phyloP scores from a whole-genome alignment of 1,139 yeast genomes.

The Spencermartinsiella ligniputridi region DNA sequence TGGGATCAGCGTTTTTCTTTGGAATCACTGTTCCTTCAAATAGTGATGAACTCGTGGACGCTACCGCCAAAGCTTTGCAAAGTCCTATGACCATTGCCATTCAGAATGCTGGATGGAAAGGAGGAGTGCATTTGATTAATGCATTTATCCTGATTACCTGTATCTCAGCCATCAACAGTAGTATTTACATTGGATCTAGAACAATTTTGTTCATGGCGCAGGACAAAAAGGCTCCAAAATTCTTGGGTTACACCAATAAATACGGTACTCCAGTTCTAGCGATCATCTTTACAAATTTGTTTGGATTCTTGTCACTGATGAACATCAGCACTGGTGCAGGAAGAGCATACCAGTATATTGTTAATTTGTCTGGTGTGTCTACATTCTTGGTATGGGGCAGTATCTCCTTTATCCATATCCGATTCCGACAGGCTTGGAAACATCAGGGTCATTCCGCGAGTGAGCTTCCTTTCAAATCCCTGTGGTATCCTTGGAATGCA shows the following conservation, averaged over 20 bases:
- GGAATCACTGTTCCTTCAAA: slow-evolving; percentile 80
- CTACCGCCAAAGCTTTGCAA: slow-evolving; percentile 44
- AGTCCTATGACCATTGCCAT: slow-evolving; percentile 79
- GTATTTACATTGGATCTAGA: slow-evolving; percentile 60
- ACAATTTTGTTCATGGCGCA: slow-evolving; percentile 55
- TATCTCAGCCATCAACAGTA: slow-evolving; percentile 70
- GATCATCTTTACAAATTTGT: slow-evolving; percentile 41
- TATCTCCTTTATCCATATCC: slow-evolving; percentile 47
- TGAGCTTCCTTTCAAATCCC: slow-evolving; percentile 52
- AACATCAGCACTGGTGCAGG: slow-evolving; percentile 60
- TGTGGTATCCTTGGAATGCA: slow-evolving; percentile 51
- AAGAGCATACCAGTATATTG: slow-evolving; percentile 76
- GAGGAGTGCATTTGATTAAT: slow-evolving; percentile 68
- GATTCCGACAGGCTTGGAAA: slow-evolving; percentile 50
- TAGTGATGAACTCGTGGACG: slow-evolving; percentile 44
- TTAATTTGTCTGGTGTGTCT: slow-evolving; percentile 67
- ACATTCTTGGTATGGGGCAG: slow-evolving; percentile 49
- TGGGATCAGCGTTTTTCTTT: slow-evolving; percentile 71
- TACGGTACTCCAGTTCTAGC: slow-evolving; percentile 59
- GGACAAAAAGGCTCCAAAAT: slow-evolving; percentile 58
- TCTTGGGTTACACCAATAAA: slow-evolving; percentile 51
- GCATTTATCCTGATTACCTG: slow-evolving; percentile 70
- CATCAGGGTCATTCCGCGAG: slow-evolving; percentile 43
- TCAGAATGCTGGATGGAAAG: slow-evolving; percentile 60
- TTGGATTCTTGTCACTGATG: slow-evolving; percentile 55